phyloP scores from a whole-genome alignment of 1,139 yeast species.

The Debaryomyces subglobosus region DNA sequence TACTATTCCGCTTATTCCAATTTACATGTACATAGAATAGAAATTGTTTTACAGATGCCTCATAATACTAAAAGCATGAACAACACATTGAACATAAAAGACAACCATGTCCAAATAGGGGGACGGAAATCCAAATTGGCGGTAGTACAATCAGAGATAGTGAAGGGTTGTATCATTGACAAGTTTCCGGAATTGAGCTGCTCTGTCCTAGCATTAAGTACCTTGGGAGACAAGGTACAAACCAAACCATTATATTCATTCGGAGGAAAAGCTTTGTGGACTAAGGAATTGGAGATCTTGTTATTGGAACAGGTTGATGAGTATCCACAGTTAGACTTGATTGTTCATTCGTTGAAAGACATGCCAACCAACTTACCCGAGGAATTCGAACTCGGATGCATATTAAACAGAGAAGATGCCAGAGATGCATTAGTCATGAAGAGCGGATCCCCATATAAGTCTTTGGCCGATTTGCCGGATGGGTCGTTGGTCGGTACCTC shows the following conservation, averaged over 20 bases:
- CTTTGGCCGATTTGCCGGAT: constrained; percentile 72
- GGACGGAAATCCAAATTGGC: constrained; percentile 90
- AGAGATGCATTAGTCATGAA: constrained; percentile 92
- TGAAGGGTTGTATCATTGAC: constrained; percentile 60
- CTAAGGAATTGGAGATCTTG: constrained; percentile 86
- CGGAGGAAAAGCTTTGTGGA: constrained; percentile 97
- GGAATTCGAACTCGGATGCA: constrained; percentile 87
- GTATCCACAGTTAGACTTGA: constrained; percentile 75
- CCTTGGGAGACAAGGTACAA: constrained; percentile 89
- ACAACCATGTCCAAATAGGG: constrained; percentile 60
- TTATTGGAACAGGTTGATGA: constrained; percentile 64
- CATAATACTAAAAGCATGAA: constrained; percentile 9
- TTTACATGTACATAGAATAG: constrained; percentile 4
- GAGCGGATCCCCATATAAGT: constrained; percentile 60
- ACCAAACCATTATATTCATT: constrained; percentile 86
- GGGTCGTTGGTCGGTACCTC: constrained; percentile 94
- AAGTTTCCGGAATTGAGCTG: constrained; percentile 61
- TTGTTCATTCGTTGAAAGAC: constrained; percentile 93
- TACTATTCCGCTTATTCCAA: background rate
- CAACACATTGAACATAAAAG: constrained; percentile 4
- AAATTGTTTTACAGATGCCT: constrained; percentile 6
- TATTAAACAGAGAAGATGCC: constrained; percentile 84
- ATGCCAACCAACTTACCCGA: constrained; percentile 93
- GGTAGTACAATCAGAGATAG: constrained; percentile 79
- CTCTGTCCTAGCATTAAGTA: constrained; percentile 77